Evolutionary conservation across 148 eudicot species (phyloP).

Genomic region (Heliamphora exappendiculata): DNA sequence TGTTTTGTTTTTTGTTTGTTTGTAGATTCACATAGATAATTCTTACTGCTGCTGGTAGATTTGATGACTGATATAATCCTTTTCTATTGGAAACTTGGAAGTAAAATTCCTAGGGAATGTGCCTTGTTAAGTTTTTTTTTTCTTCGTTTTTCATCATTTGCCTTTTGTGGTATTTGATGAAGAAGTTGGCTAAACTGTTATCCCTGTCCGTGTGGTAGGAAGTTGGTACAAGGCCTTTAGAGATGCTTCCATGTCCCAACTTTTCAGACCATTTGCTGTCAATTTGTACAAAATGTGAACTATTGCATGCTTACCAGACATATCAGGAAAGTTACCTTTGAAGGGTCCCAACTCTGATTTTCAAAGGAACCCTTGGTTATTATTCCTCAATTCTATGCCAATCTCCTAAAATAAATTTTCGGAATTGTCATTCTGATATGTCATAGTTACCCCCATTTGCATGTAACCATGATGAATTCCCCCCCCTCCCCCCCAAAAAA

Average conservation of each 20-base stretch:
- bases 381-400: neutral
- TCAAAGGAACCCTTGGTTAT: neutral
- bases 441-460: neutral
- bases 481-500: conserved; percentile 19
- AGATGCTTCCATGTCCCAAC: conserved; percentile 1
- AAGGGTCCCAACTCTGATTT: neutral
- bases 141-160: neutral
- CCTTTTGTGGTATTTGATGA: neutral
- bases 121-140: neutral
- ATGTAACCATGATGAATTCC: conserved; percentile 6
- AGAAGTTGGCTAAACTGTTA: conserved; percentile 1
- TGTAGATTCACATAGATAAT: neutral
- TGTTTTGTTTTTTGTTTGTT: too few species aligned
- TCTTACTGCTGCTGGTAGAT: neutral
- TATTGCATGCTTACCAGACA: neutral
- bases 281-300: too few species aligned
- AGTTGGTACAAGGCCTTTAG: neutral
- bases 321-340: neutral
- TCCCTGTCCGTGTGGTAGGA: neutral
- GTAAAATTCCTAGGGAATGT: neutral
- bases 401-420: neutral
- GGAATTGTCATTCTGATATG: neutral
- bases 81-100: neutral
- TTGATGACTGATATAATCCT: conserved; percentile 6
- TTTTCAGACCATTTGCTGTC: neutral